phyloP scores from a whole-genome alignment of 2,329 filamentous ascomycete genomes.

The Penicillium sp. region DNA sequence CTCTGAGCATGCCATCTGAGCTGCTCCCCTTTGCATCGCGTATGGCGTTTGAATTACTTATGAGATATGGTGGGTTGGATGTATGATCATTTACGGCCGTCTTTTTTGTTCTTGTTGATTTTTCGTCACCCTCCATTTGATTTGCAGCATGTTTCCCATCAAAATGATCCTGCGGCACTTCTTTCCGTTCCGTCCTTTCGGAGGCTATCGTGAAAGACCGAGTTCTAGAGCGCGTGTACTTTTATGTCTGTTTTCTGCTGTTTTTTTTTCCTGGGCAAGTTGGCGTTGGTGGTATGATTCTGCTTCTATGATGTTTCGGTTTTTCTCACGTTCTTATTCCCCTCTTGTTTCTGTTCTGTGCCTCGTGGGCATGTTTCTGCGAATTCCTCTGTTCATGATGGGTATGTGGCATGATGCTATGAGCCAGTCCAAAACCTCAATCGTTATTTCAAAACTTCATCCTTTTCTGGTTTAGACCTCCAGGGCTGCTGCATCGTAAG shows the following conservation, averaged over 20 bases:
- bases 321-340: constrained; percentile 18
- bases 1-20: constrained; percentile 1
- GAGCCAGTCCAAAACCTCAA: constrained; percentile 11
- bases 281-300: constrained; percentile 21
- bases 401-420: constrained; percentile 5
- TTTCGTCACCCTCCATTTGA: constrained; percentile 13
- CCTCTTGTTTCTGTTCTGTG: constrained; percentile 19
- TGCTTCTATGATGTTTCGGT: neutral
- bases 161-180: constrained; percentile 13
- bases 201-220: constrained; percentile 20
- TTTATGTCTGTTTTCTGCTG: constrained; percentile 14
- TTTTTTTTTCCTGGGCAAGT: constrained; percentile 1
- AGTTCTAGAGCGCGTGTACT: constrained; percentile 23
- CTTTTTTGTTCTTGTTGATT: constrained; percentile 13
- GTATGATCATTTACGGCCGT: constrained; percentile 33
- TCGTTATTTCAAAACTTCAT: neutral
- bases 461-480: neutral
- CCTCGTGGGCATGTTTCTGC: constrained; percentile 4
- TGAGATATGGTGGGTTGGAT: constrained; percentile 32
- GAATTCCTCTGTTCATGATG: neutral
- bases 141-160: constrained; percentile 13
- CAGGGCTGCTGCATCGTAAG: neutral
- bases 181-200: constrained; percentile 5
- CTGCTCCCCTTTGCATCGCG: constrained; percentile 28
- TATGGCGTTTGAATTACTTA: constrained; percentile 35